Base-by-base conservation (phyloP, 257 asterid genomes). In the Rehmannia glutinosa region DNA sequence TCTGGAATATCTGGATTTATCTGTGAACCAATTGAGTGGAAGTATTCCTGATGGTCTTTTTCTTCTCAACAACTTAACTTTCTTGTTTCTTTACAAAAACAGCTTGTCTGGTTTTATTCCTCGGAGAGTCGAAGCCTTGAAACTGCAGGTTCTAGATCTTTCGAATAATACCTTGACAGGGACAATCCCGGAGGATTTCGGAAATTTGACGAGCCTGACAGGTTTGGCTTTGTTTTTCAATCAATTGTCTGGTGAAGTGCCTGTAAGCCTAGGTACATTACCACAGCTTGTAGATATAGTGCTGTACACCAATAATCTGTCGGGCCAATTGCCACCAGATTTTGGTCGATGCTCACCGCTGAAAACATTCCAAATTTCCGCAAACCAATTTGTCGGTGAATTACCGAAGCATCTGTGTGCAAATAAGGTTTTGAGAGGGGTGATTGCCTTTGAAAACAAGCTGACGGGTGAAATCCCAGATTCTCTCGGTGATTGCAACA, bases 251-350 rank as follows among this genome's bases (percentile, higher is more conserved):
- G 98, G 98, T 8, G 73, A 66, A 63, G 73, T 92, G 2, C 98
- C 98, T 0, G 23, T 5, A 16, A 82, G 88, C 53, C 69, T 92
- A 4, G 85, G 87, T 17, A 73, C 76, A 50, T 79, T 92, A 19
- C 89, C 96, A 6, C 24, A 60, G 8, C 68, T 92, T 36, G 3
- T 13, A 15, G 1, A 67, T 68, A 8, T 92, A 55, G 20, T 23
- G 42, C 6, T 89, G 53, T 87, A 25, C 52, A 71, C 30, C 52
- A 92, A 92, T 51, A 75, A 76, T 33, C 64, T 92, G 20, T 78
- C 97, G 0, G 98, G 98, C 5, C 82, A 69, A 72, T 43, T 92
- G 70, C 96, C 98, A 0, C 84, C 87, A 0, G 96, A 85, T 13
- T 71, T 92, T 19, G 98, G 98, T 19, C 74, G 58, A 41, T 64